A percentile compares a stretch with the other conserved stretches of the same genome.
Evolutionary conservation across 768 basidiomycete species (phyloP).

Genomic region (Amanita rimosa): DNA sequence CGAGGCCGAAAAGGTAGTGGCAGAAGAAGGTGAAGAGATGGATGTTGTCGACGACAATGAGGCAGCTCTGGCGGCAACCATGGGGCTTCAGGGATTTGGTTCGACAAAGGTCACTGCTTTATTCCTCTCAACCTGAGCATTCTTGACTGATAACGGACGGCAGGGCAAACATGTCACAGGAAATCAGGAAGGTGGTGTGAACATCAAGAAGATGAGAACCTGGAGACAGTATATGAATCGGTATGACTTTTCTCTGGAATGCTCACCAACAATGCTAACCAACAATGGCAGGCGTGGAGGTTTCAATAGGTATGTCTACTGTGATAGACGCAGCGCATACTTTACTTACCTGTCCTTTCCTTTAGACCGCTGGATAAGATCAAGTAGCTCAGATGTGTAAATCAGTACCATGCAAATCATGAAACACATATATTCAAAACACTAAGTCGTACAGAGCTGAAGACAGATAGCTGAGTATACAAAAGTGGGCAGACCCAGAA

Average conservation of each 20-base stretch:
- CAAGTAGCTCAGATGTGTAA: slow-evolving; percentile 38
- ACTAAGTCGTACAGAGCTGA: slow-evolving; percentile 18
- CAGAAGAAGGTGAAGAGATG: slow-evolving; percentile 36
- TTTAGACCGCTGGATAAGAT: slow-evolving; percentile 88
- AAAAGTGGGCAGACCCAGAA: background rate
- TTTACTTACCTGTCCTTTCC: background rate
- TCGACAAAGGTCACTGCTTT: slow-evolving; percentile 62
- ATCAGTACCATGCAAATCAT: background rate
- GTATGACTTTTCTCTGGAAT: slow-evolving; percentile 20
- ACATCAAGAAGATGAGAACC: slow-evolving; percentile 74
- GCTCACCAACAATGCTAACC: background rate
- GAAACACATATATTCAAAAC: slow-evolving; percentile 7
- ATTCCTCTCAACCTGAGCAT: background rate
- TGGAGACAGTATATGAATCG: slow-evolving; percentile 99
- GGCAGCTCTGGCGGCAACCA: slow-evolving; percentile 76
- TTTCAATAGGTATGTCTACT: slow-evolving; percentile 55
- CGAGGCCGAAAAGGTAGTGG: slow-evolving; percentile 8
- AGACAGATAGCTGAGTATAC: slow-evolving; percentile 8
- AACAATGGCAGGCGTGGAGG: slow-evolving; percentile 54
- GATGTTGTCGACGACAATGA: slow-evolving; percentile 58
- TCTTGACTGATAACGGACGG: background rate
- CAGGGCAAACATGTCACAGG: slow-evolving; percentile 75
- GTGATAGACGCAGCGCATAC: background rate
- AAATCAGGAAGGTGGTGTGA: slow-evolving; percentile 62
- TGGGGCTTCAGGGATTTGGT: slow-evolving; percentile 86